A percentile compares a stretch with the other conserved stretches of the same genome.
Evolutionary conservation across 1,139 yeast genomes (phyloP).

Genomic region (Hansenula sp.): DNA sequence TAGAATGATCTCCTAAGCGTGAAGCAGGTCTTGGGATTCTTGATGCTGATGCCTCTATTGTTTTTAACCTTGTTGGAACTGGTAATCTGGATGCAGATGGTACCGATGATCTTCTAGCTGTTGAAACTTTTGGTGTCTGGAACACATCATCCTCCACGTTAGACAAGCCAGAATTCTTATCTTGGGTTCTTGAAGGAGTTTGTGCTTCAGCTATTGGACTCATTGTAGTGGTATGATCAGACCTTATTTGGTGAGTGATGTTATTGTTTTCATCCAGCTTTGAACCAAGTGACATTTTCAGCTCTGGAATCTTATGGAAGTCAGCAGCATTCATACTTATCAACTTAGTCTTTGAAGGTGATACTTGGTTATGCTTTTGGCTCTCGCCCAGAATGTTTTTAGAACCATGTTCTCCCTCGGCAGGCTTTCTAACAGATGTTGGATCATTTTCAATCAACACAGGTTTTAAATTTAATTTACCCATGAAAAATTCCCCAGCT

Average conservation of each 20-base stretch:
- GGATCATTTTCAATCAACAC: slow-evolving; percentile 33
- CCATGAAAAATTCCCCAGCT: slow-evolving; percentile 31
- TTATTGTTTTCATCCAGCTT: no score
- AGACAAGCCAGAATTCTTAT: not conserved
- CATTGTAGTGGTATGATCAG: not conserved
- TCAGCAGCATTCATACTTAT: not conserved
- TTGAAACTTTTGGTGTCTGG: slow-evolving; percentile 13
- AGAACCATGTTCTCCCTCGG: slow-evolving; percentile 9
- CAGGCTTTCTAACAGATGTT: slow-evolving; percentile 26
- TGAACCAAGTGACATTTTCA: not conserved
- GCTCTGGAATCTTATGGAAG: slow-evolving; percentile 3
- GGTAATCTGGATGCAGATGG: slow-evolving; percentile 2
- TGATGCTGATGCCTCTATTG: slow-evolving; percentile 9
- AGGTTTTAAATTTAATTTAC: slow-evolving; percentile 35
- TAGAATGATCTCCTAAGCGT: slow-evolving; percentile 5
- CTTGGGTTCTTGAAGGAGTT: not conserved
- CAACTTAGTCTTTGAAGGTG: slow-evolving; percentile 5
- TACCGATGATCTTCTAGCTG: slow-evolving; percentile 5
- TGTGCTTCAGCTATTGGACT: slow-evolving; percentile 10
- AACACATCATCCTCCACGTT: slow-evolving; percentile 2
- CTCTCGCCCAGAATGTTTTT: slow-evolving; percentile 9
- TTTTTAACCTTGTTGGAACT: slow-evolving; percentile 1
- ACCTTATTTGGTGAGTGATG: no score
- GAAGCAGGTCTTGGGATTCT: slow-evolving; percentile 20
- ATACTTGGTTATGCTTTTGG: slow-evolving; percentile 6